These are phyloP conservation scores for Lophiostoma macrostomum DNA, from an alignment of 495 filamentous ascomycete genomes.

Conservation along the genomic window DNA sequence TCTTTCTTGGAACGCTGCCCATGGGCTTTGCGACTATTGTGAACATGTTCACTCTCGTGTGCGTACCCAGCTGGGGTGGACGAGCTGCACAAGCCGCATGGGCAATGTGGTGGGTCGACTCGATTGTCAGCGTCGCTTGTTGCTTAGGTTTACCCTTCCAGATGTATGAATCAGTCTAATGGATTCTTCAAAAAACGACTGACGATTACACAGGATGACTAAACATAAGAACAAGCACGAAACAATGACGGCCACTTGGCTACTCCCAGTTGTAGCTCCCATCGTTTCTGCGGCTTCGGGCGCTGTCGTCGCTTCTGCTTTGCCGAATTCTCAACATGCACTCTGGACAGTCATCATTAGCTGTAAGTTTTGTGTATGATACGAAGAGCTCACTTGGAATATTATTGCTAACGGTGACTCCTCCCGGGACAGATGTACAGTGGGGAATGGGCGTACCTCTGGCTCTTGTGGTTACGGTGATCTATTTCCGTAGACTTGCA, in stretches of 20 bases:
- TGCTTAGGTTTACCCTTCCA: slow-evolving; percentile 55
- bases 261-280: slow-evolving; percentile 58
- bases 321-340: slow-evolving; percentile 52
- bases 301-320: slow-evolving; percentile 51
- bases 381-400: too few species aligned
- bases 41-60: slow-evolving; percentile 56
- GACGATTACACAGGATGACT: slow-evolving; percentile 35
- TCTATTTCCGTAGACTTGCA: slow-evolving; percentile 61
- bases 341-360: slow-evolving; percentile 55
- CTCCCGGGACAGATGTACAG: too few species aligned
- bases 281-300: slow-evolving; percentile 60
- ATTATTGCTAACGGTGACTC: too few species aligned
- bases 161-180: slow-evolving; percentile 45
- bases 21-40: slow-evolving; percentile 64
- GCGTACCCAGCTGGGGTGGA: slow-evolving; percentile 53
- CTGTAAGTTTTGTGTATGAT: too few species aligned
- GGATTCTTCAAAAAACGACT: background rate
- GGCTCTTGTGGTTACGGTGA: slow-evolving; percentile 52
- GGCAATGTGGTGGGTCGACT: slow-evolving; percentile 60
- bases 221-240: slow-evolving; percentile 41
- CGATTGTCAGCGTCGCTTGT: slow-evolving; percentile 48
- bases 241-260: slow-evolving; percentile 57
- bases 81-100: slow-evolving; percentile 42
- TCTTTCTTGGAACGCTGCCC: slow-evolving; percentile 62
- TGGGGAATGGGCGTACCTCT: slow-evolving; percentile 60